phyloP scores from a whole-genome alignment of 148 eudicot species.

The Vaccinium vitisidaea region DNA sequence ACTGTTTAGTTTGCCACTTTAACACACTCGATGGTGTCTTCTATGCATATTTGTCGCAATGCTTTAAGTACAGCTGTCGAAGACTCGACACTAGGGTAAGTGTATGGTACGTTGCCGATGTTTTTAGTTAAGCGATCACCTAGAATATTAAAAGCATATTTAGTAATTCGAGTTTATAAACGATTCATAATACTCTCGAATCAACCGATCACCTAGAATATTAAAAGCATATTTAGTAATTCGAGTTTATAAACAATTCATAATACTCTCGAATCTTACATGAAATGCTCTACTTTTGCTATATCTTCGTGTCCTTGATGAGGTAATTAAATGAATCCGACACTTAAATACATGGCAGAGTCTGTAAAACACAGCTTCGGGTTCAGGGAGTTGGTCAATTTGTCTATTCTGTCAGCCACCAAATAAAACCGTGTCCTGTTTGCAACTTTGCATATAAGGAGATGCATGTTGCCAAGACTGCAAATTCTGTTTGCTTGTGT shows the following conservation, averaged over 20 bases:
- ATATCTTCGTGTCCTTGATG: not conserved
- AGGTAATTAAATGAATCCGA: not conserved
- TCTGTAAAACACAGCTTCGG: not conserved
- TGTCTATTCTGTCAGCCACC: too few species aligned
- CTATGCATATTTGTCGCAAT: not conserved
- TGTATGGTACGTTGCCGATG: not conserved
- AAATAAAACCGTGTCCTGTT: too few species aligned
- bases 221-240: not conserved
- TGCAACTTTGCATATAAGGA: not conserved
- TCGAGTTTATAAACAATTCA: not conserved
- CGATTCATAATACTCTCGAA: not conserved
- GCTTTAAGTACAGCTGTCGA: not conserved
- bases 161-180: not conserved
- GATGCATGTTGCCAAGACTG: not conserved
- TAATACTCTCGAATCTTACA: not conserved
- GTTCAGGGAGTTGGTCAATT: not conserved
- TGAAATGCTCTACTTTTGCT: not conserved
- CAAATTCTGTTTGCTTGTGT: too few species aligned
- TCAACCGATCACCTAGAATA: not conserved
- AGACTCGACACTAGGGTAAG: not conserved
- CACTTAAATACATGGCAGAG: not conserved
- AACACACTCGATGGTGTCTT: not conserved
- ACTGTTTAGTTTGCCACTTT: not conserved
- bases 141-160: not conserved
- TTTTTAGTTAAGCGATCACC: not conserved